Percentiles rank a stretch among this genome's conserved stretches.
These are phyloP conservation scores for Iodosphaeria phyllophila DNA, from an alignment of 2,329 filamentous ascomycete genomes.

Conservation along the genomic window DNA sequence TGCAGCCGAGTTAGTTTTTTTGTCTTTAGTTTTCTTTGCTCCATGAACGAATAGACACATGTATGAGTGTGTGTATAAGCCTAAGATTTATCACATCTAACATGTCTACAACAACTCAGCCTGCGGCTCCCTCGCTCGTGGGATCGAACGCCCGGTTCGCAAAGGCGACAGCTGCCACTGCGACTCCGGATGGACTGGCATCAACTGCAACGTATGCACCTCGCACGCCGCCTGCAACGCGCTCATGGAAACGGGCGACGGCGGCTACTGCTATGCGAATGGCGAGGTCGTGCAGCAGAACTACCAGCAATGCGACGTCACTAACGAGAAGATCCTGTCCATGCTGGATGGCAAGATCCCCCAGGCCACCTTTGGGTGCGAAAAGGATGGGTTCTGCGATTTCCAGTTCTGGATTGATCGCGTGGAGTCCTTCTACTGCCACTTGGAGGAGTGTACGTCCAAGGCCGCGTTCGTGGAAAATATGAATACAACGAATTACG, in stretches of 20 bases:
- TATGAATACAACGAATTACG: constrained; percentile 69
- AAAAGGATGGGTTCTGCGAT: constrained; percentile 60
- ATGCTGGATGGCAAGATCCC: constrained; percentile 71
- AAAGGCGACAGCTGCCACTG: constrained; percentile 59
- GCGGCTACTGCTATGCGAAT: constrained; percentile 80
- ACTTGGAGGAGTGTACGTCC: constrained; percentile 64
- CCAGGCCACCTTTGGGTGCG: constrained; percentile 87
- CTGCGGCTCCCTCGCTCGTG: constrained; percentile 74
- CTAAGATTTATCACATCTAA: constrained; percentile 1
- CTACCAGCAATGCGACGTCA: constrained; percentile 95
- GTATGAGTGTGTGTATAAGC: too few species aligned
- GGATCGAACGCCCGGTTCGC: constrained; percentile 59
- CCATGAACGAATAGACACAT: too few species aligned
- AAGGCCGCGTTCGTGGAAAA: constrained; percentile 46
- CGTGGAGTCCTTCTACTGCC: constrained; percentile 90
- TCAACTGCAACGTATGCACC: constrained; percentile 95
- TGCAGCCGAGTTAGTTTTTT: constrained; percentile 49
- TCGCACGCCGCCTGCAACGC: constrained; percentile 69
- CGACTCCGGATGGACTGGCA: constrained; percentile 83
- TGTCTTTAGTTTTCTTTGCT: too few species aligned
- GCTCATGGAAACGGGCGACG: constrained; percentile 66
- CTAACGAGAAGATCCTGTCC: constrained; percentile 81
- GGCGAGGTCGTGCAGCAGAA: constrained; percentile 86
- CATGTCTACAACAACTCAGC: constrained; percentile 22
- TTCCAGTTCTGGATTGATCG: constrained; percentile 98